phyloP scores from a whole-genome alignment of 371 early-diverging fungal species.

The Zychaea mexicana region DNA sequence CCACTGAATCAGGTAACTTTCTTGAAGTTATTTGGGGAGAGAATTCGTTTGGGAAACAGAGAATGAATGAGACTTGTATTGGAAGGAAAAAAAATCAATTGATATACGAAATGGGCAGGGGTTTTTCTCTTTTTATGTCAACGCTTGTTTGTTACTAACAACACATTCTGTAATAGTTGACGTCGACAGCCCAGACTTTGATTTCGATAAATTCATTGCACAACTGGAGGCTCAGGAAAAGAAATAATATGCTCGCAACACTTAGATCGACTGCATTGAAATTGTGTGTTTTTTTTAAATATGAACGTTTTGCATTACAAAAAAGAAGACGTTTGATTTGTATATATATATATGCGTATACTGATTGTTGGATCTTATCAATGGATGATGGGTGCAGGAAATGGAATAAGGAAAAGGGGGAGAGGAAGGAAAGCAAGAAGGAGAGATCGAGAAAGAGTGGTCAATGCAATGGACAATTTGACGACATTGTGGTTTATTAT shows the following conservation, averaged over 20 bases:
- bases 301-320: conserved; percentile 1
- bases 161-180: conserved; percentile 33
- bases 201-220: conserved; percentile 62
- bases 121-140: neutral
- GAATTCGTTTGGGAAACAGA: too few species aligned
- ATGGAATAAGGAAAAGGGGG: too few species aligned
- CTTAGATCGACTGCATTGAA: conserved; percentile 3
- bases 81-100: neutral
- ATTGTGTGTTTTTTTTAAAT: conserved; percentile 4
- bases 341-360: neutral
- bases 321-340: neutral
- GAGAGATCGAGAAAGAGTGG: conserved; percentile 1
- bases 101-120: neutral
- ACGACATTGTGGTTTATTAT: neutral
- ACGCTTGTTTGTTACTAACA: neutral
- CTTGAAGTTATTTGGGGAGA: too few species aligned
- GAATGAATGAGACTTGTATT: too few species aligned
- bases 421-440: neutral
- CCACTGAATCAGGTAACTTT: conserved; percentile 14
- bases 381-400: neutral
- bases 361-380: neutral
- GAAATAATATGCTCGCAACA: conserved; percentile 16
- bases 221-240: conserved; percentile 41
- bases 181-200: conserved; percentile 67
- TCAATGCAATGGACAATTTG: conserved; percentile 1